Percentiles rank a stretch among this genome's conserved stretches.
These are phyloP conservation scores for Apiospora sp. DNA, from an alignment of 2,329 filamentous ascomycete species.

Conservation along the genomic window DNA sequence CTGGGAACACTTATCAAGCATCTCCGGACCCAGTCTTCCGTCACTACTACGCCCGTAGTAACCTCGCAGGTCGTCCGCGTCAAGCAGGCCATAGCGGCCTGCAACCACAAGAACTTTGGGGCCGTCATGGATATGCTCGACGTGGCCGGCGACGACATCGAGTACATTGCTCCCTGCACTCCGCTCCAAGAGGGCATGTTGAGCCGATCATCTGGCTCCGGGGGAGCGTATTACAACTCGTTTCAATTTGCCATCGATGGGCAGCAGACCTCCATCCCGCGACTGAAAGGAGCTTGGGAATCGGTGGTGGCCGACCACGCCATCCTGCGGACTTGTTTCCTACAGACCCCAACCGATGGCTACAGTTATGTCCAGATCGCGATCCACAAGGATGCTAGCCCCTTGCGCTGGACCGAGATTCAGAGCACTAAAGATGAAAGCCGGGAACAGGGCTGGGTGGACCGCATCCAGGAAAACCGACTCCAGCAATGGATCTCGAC, in stretches of 20 bases:
- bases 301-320: slow-evolving; percentile 59
- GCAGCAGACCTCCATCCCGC: slow-evolving; percentile 50
- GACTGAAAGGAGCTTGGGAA: slow-evolving; percentile 66
- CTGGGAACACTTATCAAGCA: slow-evolving; percentile 55
- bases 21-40: slow-evolving; percentile 37
- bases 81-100: slow-evolving; percentile 69
- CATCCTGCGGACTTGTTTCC: slow-evolving; percentile 77
- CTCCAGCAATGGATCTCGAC: slow-evolving; percentile 60
- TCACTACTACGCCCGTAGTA: slow-evolving; percentile 21
- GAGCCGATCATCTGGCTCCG: slow-evolving; percentile 61
- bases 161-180: slow-evolving; percentile 83
- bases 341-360: slow-evolving; percentile 73
- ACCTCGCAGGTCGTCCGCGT: slow-evolving; percentile 52
- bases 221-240: slow-evolving; percentile 76
- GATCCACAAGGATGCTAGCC: slow-evolving; percentile 47
- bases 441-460: slow-evolving; percentile 38
- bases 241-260: slow-evolving; percentile 68
- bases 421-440: slow-evolving; percentile 33
- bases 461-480: slow-evolving; percentile 43
- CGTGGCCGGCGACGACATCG: slow-evolving; percentile 62
- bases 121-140: slow-evolving; percentile 60
- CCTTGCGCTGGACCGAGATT: slow-evolving; percentile 54
- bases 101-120: slow-evolving; percentile 66
- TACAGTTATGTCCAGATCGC: slow-evolving; percentile 83
- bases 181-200: slow-evolving; percentile 89